Evolutionary conservation across 805 yeast genomes (phyloP), one percentile per base, ranked within the genome.

Genomic region (Candida tammaniensis): DNA sequence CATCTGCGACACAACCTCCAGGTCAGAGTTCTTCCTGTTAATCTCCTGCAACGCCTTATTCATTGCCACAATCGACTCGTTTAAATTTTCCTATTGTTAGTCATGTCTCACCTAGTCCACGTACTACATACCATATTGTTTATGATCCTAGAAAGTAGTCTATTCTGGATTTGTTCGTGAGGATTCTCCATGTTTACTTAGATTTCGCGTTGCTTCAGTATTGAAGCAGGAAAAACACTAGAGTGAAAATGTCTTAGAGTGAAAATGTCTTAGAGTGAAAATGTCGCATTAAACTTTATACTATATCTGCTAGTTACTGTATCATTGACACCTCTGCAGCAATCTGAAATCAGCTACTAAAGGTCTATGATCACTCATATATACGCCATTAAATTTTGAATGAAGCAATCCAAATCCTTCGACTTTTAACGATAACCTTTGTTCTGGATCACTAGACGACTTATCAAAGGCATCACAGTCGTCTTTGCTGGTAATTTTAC

Each of bases 101-200:
- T 31, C 33, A 11, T 22, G 6, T 17, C 6, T 27, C 19, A 17
- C 31, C 5, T 8, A 6, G 13, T 23, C 7, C 12, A 26, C 17
- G n/a, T 13, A 11, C 2, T n/a, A 73, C 87, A 30, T 68, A 80
- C 87, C 55, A 85, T 76, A 46, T 82, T 84, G 54, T 74, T 76
- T 31, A 83, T 77, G n/a, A 86, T 84, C 43, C 95, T 75, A 8
- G 85, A 76, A 25, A 83, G 64, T 15, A 87, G 64, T 11, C 86
- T 86, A 44, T 75, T 80, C 52, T 86, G 95, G 5, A 76, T 83
- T 51, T 82, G 83, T 48, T 84, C 89, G 51, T 86, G 89, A 4
- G 95, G 96, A 48, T 85, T 86, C 58, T 85, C 87, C 94, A 85
- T 84, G 24, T 30, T 30, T n/a, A n/a, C n/a, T n/a, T n/a, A n/a